phyloP scores from a whole-genome alignment of 805 yeast genomes.

The Monosporozyma servazzii region DNA sequence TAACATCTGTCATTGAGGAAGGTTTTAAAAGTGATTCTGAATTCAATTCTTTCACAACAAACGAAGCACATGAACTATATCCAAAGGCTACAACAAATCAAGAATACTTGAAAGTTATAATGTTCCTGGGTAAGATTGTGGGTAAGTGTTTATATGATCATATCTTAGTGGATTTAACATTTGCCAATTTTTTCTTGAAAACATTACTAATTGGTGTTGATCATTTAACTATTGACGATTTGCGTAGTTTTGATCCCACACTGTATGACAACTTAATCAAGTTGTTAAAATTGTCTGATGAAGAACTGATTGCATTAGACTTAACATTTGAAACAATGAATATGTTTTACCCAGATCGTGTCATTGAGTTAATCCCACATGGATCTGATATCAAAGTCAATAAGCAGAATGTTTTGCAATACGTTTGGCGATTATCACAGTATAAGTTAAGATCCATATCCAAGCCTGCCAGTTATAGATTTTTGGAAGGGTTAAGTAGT shows the following conservation, averaged over 20 bases:
- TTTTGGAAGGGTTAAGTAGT: constrained; percentile 55
- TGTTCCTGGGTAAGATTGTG: constrained; percentile 70
- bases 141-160: constrained; percentile 87
- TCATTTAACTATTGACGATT: constrained; percentile 59
- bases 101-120: constrained; percentile 30
- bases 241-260: constrained; percentile 59
- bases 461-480: constrained; percentile 5
- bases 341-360: constrained; percentile 29
- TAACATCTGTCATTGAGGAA: constrained; percentile 61
- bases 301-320: constrained; percentile 46
- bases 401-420: constrained; percentile 53
- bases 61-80: constrained; percentile 51
- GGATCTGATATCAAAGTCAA: constrained; percentile 55
- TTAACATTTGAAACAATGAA: constrained; percentile 60
- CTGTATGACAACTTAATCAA: constrained; percentile 58
- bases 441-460: constrained; percentile 53
- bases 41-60: constrained; percentile 34
- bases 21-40: constrained; percentile 42
- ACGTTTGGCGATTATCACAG: constrained; percentile 67
- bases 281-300: constrained; percentile 44
- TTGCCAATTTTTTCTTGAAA: constrained; percentile 77
- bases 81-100: constrained; percentile 36
- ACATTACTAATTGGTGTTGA: constrained; percentile 45
- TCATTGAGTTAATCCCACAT: constrained; percentile 50
- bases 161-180: constrained; percentile 68